A percentile compares a stretch with the other conserved stretches of the same genome.
phyloP scores from a whole-genome alignment of 768 basidiomycete genomes.

The Collybiopsis luxurians region DNA sequence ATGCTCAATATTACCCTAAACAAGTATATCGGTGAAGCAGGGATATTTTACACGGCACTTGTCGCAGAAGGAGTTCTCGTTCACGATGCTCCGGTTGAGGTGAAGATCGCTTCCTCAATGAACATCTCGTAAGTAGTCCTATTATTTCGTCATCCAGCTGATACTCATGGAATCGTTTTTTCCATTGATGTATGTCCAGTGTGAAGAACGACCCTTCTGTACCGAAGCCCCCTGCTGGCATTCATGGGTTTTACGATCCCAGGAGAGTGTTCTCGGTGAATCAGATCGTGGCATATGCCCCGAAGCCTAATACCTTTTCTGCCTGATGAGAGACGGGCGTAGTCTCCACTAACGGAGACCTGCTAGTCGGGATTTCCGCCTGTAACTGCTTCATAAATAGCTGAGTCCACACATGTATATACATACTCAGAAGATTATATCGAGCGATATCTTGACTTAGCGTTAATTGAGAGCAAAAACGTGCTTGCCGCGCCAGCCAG shows the following conservation, averaged over 20 bases:
- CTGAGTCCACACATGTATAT: too few species aligned
- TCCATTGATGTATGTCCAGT: too few species aligned
- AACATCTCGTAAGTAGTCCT: constrained; percentile 32
- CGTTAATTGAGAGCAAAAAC: too few species aligned
- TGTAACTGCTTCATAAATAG: too few species aligned
- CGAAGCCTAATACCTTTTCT: constrained; percentile 16
- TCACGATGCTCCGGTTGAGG: constrained; percentile 29
- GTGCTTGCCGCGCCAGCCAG: too few species aligned
- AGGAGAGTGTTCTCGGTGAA: constrained; percentile 25
- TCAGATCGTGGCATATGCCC: constrained; percentile 24
- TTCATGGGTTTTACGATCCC: constrained; percentile 29
- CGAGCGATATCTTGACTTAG: too few species aligned
- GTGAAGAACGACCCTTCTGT: background rate
- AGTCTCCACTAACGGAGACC: too few species aligned
- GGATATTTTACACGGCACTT: constrained; percentile 35
- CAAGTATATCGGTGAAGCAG: constrained; percentile 12
- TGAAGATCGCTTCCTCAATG: constrained; percentile 30
- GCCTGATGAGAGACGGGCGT: too few species aligned
- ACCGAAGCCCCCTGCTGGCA: constrained; percentile 6
- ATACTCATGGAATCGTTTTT: background rate
- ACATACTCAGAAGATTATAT: too few species aligned
- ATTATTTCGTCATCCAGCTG: constrained; percentile 8
- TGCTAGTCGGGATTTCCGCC: too few species aligned
- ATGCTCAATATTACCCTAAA: too few species aligned
- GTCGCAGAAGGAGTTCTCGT: constrained; percentile 31